A percentile compares a stretch with the other conserved stretches of the same genome.
Conservation (phyloP, 306 rosid species). For the Rosa chinensis region DNA sequence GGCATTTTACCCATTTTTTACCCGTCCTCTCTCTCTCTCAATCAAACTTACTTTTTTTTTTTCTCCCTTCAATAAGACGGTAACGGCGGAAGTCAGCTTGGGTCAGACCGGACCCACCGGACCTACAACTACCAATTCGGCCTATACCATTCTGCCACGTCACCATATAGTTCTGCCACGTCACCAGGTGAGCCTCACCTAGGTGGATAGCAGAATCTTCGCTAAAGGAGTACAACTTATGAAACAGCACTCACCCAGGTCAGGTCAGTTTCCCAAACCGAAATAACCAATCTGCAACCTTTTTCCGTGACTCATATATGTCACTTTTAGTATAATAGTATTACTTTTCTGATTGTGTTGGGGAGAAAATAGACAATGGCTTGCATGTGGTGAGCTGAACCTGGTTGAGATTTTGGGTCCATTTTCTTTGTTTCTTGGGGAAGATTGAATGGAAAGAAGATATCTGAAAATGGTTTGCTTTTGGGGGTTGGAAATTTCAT, state of each 20-base stretch:
- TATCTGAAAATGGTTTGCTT: background rate
- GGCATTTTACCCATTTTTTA: too few relatives aligned
- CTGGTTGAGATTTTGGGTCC: background rate
- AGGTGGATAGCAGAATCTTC: too few relatives aligned
- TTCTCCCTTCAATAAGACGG: too few relatives aligned
- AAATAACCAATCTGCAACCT: background rate
- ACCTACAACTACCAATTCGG: too few relatives aligned
- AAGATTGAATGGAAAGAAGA: background rate
- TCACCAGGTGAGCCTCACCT: too few relatives aligned
- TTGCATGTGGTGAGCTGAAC: constrained; percentile 2
- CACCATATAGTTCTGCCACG: too few relatives aligned
- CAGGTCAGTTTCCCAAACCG: background rate
- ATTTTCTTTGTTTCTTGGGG: background rate
- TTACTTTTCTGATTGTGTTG: background rate
- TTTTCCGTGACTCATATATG: background rate
- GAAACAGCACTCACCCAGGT: background rate
- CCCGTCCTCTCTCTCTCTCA: too few relatives aligned
- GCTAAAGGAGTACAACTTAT: background rate
- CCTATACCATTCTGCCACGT: too few relatives aligned
- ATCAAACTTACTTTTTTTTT: too few relatives aligned
- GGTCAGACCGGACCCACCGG: too few relatives aligned
- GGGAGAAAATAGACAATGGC: background rate
- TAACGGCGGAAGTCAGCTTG: too few relatives aligned
- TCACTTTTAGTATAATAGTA: background rate
- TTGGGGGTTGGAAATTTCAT: background rate